Evolutionary conservation across 805 yeast species (phyloP).

Genomic region (Hanseniaspora meyeri): DNA sequence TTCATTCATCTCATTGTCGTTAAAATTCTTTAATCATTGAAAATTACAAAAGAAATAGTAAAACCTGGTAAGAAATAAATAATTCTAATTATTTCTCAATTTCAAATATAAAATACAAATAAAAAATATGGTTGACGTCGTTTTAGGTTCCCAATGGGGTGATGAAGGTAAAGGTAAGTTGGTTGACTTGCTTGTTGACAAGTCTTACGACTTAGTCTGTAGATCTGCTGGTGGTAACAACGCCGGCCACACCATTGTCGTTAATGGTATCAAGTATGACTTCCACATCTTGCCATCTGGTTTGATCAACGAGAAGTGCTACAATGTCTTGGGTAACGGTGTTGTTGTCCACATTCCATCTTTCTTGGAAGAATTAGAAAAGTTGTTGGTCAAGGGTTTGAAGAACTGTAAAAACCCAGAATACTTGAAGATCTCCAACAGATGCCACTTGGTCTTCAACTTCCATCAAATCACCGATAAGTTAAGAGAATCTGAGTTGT

Average conservation of each 20-base stretch:
- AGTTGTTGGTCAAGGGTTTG: slow-evolving; percentile 72
- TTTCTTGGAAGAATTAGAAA: slow-evolving; percentile 73
- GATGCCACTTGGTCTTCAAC: slow-evolving; percentile 94
- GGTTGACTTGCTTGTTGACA: slow-evolving; percentile 88
- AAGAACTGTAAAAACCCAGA: slow-evolving; percentile 33
- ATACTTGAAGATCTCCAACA: slow-evolving; percentile 75
- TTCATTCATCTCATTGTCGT: no score
- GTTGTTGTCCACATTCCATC: slow-evolving; percentile 94
- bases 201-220: slow-evolving; percentile 82
- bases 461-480: slow-evolving; percentile 97
- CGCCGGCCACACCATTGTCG: slow-evolving; percentile 98
- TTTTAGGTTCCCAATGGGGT: slow-evolving; percentile 98
- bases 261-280: slow-evolving; percentile 75
- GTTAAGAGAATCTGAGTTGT: slow-evolving; percentile 82
- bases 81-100: background rate
- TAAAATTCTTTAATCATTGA: background rate
- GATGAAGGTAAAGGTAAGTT: slow-evolving; percentile 99
- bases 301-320: slow-evolving; percentile 84
- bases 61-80: background rate
- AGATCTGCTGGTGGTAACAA: slow-evolving; percentile 98
- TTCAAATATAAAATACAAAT: background rate
- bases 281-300: slow-evolving; percentile 99
- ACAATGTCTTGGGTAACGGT: slow-evolving; percentile 86
- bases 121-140: slow-evolving; percentile 46
- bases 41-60: background rate